Conservation (phyloP, 768 basidiomycete species). For the Tremella yokohamensis region DNA sequence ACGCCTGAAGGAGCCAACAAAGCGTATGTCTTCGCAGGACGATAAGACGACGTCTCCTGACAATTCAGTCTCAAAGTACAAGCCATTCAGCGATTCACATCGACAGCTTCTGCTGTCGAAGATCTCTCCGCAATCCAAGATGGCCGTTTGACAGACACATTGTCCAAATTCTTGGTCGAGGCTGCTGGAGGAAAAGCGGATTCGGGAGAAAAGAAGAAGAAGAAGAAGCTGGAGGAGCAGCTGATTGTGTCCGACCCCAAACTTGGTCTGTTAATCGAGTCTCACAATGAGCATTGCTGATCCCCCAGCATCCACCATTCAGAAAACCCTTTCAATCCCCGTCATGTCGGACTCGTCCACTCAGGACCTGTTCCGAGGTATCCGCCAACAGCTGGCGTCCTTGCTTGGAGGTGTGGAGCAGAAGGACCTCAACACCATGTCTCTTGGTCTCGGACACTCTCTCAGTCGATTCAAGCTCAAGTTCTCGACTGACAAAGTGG, state of each 20-base stretch:
- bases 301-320: conserved; percentile 69
- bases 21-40: conserved; percentile 61
- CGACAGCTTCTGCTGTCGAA: conserved; percentile 93
- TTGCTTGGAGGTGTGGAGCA: conserved; percentile 69
- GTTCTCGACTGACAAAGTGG: conserved; percentile 99
- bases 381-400: conserved; percentile 78
- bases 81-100: conserved; percentile 91
- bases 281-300: background rate
- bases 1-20: conserved; percentile 86
- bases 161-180: conserved; percentile 77
- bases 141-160: conserved; percentile 84
- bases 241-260: conserved; percentile 80
- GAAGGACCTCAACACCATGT: conserved; percentile 89
- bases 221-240: conserved; percentile 68
- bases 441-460: conserved; percentile 92
- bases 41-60: conserved; percentile 1
- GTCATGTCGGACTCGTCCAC: conserved; percentile 63
- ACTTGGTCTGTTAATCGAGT: conserved; percentile 62
- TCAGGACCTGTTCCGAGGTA: conserved; percentile 89
- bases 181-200: conserved; percentile 33
- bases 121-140: conserved; percentile 89
- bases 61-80: conserved; percentile 77
- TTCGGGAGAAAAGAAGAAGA: conserved; percentile 64
- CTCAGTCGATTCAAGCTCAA: conserved; percentile 97
- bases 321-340: conserved; percentile 89